Conservation (phyloP, 495 filamentous ascomycete species). For the Bathelium albidoporum region DNA sequence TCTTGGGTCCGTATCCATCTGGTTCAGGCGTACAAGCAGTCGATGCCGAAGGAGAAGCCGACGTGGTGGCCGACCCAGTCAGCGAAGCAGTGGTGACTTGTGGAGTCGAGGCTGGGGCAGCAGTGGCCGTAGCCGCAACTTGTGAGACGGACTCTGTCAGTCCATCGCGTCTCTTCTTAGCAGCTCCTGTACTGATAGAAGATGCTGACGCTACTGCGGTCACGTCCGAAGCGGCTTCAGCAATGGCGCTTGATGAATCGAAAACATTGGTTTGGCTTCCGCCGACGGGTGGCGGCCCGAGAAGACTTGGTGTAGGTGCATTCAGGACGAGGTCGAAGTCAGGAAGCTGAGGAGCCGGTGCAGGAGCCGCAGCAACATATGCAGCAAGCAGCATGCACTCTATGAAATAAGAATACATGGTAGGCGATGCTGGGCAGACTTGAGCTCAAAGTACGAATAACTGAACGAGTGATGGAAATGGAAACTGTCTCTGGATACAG, state of each 20-base stretch:
- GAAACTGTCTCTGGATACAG: too few relatives aligned
- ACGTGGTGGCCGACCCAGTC: neutral
- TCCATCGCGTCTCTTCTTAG: neutral
- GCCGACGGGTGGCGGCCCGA: constrained; percentile 1
- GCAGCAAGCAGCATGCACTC: neutral
- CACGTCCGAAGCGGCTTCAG: neutral
- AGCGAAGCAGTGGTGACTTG: neutral
- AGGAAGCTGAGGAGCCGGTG: constrained; percentile 6
- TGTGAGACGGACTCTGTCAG: neutral
- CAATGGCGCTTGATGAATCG: neutral
- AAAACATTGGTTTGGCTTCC: constrained; percentile 7
- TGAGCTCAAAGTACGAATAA: neutral
- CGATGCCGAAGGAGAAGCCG: neutral
- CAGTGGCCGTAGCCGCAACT: neutral
- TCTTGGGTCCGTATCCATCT: constrained; percentile 9
- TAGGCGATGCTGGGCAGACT: neutral
- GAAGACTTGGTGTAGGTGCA: constrained; percentile 5
- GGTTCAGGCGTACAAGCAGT: constrained; percentile 16
- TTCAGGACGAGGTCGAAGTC: constrained; percentile 7
- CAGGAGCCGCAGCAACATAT: constrained; percentile 1
- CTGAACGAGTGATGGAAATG: neutral
- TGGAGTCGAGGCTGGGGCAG: neutral
- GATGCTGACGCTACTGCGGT: constrained; percentile 4
- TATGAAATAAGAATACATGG: constrained; percentile 6
- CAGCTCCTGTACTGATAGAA: neutral